Evolutionary conservation across 148 eudicot genomes (phyloP).

Genomic region (Camellia sinensis): DNA sequence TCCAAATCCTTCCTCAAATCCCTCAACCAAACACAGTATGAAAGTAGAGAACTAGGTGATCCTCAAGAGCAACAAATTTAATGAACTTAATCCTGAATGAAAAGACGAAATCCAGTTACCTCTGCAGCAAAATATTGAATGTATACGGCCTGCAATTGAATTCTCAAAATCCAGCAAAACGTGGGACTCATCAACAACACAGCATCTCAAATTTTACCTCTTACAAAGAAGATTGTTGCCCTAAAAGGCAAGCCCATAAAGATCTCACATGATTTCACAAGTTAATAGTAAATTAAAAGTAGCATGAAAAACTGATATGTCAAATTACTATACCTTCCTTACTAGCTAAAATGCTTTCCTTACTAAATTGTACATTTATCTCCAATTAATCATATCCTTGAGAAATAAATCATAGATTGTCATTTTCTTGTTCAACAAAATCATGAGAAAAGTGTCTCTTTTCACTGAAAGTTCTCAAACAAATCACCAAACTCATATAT

Average conservation of each 20-base stretch:
- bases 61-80: no score
- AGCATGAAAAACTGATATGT: not conserved
- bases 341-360: not conserved
- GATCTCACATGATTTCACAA: not conserved
- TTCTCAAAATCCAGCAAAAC: not conserved
- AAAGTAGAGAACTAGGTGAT: no score
- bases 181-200: not conserved
- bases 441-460: no score
- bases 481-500: not conserved
- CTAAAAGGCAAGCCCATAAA: not conserved
- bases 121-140: no score
- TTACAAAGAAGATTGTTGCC: not conserved
- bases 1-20: no score
- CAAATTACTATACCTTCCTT: not conserved
- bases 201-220: not conserved
- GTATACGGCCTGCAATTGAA: not conserved
- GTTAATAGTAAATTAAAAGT: not conserved
- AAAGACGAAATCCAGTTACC: no score
- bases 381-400: not conserved
- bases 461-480: not conserved
- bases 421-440: not conserved
- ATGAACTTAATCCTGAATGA: no score
- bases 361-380: not conserved
- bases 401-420: not conserved
- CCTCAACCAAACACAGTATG: no score